Percentiles rank a stretch among this genome's conserved stretches.
Conservation (phyloP, 441 rosid genomes). For the Brassica balearica region DNA sequence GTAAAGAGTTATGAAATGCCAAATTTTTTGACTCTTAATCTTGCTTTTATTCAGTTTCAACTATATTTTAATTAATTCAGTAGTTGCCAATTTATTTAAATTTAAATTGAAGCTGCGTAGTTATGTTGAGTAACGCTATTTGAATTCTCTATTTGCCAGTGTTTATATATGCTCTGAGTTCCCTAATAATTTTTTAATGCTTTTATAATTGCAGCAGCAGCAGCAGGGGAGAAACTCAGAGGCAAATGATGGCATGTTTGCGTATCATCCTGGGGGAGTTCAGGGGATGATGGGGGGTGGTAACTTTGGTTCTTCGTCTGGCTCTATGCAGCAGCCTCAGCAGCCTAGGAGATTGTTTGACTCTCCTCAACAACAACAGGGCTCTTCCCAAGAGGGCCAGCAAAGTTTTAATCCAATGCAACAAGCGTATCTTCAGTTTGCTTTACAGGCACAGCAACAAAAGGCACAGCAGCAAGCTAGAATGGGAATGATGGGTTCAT, state of each 20-base stretch:
- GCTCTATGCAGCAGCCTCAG: slow-evolving; percentile 85
- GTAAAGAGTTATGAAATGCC: slow-evolving; percentile 41
- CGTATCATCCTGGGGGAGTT: slow-evolving; percentile 78
- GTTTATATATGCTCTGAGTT: slow-evolving; percentile 15
- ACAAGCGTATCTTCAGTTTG: slow-evolving; percentile 90
- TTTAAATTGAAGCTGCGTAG: slow-evolving; percentile 3
- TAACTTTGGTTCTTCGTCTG: slow-evolving; percentile 69
- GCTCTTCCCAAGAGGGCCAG: slow-evolving; percentile 72
- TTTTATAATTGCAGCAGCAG: slow-evolving; percentile 51
- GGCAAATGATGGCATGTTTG: slow-evolving; percentile 76
- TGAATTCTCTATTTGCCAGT: not conserved
- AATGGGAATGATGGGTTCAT: slow-evolving; percentile 63
- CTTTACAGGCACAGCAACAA: slow-evolving; percentile 82
- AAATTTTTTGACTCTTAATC: no score
- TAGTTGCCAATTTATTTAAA: no score
- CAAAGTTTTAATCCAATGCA: slow-evolving; percentile 80
- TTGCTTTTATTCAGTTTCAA: no score
- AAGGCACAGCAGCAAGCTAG: slow-evolving; percentile 80
- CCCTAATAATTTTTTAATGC: not conserved
- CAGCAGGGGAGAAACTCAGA: slow-evolving; percentile 69
- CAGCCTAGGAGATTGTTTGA: slow-evolving; percentile 82
- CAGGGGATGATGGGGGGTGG: slow-evolving; percentile 82
- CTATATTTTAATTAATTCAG: no score
- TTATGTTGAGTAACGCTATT: not conserved
- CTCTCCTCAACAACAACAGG: slow-evolving; percentile 69